Evolutionary conservation across 1,284 basidiomycete genomes (phyloP), one percentile per base, ranked within the genome.

Genomic region (Ceratorhiza oryzae-sativae): DNA sequence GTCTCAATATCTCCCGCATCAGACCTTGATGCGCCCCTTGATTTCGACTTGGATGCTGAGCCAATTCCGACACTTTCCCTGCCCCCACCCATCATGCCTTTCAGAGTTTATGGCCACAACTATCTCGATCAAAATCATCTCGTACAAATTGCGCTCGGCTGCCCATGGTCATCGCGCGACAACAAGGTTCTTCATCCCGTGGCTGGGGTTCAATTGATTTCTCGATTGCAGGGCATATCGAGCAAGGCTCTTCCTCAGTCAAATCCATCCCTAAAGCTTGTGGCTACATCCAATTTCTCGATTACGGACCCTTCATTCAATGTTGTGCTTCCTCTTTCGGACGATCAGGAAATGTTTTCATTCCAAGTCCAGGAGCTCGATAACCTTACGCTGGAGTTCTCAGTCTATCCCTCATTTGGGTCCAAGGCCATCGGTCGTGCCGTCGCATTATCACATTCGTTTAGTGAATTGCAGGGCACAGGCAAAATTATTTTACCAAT

Each of bases 401-500:
- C 97, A 46, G 84, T 99, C 30, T 98, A 97, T 83, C 97, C 97
- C 8, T 98, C 94, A 74, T 99, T 99, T 80, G 97, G 97, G n/a
- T 96, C 94, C 36, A 97, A 95, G 81, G 94, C 96, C 41, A 94
- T 99, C 74, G 97, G 97, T 32, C 90, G 96, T 75, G 96, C 95
- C 18, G 89, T 96, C 53, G 92, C 94, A 27, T 84, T 96, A 36
- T 90, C 96, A 2, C 88, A 88, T 1, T 84, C 92, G 60, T 93
- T 97, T 77, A 79, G 82, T 51, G 56, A 72, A 49, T 49, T 61
- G 23, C 59, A 72, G 59, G 73, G 75, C 77, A 82, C 76, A 76
- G 81, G 77, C 75, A 74, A 79, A 23, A 90, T 92, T 76, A 87
- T 88, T 15, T 83, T 94, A 6, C 95, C 97, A 1, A 90, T 99